Base-by-base conservation (phyloP, 176 grass and related monocot genomes). In the Eremochloa ophiuroides region DNA sequence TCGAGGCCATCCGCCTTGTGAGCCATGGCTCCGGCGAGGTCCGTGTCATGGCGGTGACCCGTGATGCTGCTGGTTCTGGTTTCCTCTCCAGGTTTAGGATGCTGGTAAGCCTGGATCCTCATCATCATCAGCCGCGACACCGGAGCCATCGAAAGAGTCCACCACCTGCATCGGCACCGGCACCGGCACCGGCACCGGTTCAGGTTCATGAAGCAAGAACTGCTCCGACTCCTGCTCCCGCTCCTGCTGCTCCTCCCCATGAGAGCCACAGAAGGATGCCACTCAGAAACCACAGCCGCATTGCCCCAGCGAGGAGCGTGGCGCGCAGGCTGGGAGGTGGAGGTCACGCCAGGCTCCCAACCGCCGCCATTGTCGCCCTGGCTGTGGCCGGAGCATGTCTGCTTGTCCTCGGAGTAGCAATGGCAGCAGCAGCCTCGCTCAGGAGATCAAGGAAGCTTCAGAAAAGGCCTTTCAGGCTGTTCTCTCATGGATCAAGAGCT, bases 1-100 rank as follows among this genome's bases (percentile, higher is more conserved):
- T 53, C 3, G 51, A 80, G 70, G 37, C 62, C 39, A 3, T 84
- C 30, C 76, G 43, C 37, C 18, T 50, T 2, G 80, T n/a, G 20
- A 47, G 29, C 62, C 6, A 0, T 1, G 41, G 9, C 0, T 5
- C 2, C 0, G 30, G 13, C 0, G 50, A 74, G 76, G 62, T 41
- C 2, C 1, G 78, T 23, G 68, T 3, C 2, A 9, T 10, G 34
- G 37, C 7, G 14, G 70, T 68, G 43, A 73, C 51, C 18, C 13
- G 26, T 62, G 23, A 26, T 33, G 69, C 40, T 33, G 69, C 40
- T 4, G 10, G 41, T 33, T 62, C 20, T 14, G 15, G 42, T 10
- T 71, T 53, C 17, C 2, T 71, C 34, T 53, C 82, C 4, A 84
- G 69, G 82, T 89, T 81, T 33, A 89, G 87, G 76, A 71, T 76